Conservation (phyloP, 495 filamentous ascomycete genomes). For the Annulohypoxylon stygium region DNA sequence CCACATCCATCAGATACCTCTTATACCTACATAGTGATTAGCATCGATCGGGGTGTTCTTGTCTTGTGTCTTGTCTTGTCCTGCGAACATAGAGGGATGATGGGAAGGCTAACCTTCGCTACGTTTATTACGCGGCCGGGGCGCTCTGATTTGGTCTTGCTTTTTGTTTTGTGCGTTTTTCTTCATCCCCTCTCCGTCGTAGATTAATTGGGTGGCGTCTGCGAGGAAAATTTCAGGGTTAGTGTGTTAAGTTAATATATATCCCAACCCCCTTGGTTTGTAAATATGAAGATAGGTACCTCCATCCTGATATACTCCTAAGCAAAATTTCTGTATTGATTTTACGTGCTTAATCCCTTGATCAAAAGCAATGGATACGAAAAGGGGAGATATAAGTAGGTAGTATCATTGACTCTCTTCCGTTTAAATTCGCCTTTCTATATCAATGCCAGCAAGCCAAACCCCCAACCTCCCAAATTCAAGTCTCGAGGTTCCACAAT, state of each 20-base stretch:
- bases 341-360: not conserved
- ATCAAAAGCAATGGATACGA: not conserved
- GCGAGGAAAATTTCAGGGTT: conserved; percentile 16
- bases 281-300: conserved; percentile 27
- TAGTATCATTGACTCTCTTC: conserved; percentile 7
- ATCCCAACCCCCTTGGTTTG: conserved; percentile 27
- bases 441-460: conserved; percentile 1
- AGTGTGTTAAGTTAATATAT: conserved; percentile 22
- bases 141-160: not conserved
- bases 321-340: not conserved
- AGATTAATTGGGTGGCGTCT: conserved; percentile 28
- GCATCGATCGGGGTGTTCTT: conserved; percentile 31
- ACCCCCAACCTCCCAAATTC: not conserved
- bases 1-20: no score
- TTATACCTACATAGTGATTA: conserved; percentile 7
- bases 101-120: not conserved
- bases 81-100: not conserved
- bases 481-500: not conserved
- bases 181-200: not conserved
- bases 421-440: conserved; percentile 1
- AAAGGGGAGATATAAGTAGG: not conserved
- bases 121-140: not conserved
- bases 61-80: conserved; percentile 1
- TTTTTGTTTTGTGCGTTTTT: not conserved
- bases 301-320: conserved; percentile 3